Evolutionary conservation across 2,329 filamentous ascomycete genomes (phyloP).

Genomic region (Acrodontium crateriforme): DNA sequence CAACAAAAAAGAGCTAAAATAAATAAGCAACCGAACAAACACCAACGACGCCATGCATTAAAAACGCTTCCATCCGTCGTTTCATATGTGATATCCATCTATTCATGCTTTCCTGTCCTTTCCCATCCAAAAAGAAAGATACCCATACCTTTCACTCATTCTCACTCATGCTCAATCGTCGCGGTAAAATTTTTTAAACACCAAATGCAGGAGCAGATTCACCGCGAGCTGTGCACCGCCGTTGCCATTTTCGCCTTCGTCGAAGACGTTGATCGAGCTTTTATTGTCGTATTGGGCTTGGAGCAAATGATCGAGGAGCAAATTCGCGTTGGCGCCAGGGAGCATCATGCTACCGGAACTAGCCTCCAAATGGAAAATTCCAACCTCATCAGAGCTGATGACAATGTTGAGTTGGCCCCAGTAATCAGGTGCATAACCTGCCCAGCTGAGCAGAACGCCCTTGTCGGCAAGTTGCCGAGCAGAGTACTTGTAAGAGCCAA

Average conservation of each 20-base stretch:
- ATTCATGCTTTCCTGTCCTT: not conserved
- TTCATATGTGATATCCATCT: constrained; percentile 1
- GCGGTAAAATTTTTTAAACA: constrained; percentile 96
- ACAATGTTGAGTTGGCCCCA: constrained; percentile 91
- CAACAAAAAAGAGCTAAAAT: too few relatives aligned
- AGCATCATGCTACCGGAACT: constrained; percentile 89
- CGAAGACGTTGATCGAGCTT: constrained; percentile 91
- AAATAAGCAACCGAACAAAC: too few relatives aligned
- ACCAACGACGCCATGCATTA: too few relatives aligned
- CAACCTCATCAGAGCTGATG: constrained; percentile 85
- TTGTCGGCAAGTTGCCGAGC: constrained; percentile 80
- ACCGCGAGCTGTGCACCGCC: constrained; percentile 69
- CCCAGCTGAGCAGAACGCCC: constrained; percentile 87
- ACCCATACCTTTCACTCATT: not conserved
- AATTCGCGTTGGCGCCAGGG: constrained; percentile 74
- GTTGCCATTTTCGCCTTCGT: constrained; percentile 34
- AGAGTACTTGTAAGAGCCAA: constrained; percentile 95
- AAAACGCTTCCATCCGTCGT: too few relatives aligned
- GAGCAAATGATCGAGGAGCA: constrained; percentile 83
- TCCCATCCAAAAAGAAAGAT: not conserved
- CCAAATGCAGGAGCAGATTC: constrained; percentile 86
- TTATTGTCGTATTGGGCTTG: constrained; percentile 96
- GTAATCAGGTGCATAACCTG: constrained; percentile 65
- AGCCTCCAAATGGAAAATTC: constrained; percentile 85
- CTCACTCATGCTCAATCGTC: constrained; percentile 19